Evolutionary conservation across 176 grass and related monocot species (phyloP).

Genomic region (Phragmites australis): DNA sequence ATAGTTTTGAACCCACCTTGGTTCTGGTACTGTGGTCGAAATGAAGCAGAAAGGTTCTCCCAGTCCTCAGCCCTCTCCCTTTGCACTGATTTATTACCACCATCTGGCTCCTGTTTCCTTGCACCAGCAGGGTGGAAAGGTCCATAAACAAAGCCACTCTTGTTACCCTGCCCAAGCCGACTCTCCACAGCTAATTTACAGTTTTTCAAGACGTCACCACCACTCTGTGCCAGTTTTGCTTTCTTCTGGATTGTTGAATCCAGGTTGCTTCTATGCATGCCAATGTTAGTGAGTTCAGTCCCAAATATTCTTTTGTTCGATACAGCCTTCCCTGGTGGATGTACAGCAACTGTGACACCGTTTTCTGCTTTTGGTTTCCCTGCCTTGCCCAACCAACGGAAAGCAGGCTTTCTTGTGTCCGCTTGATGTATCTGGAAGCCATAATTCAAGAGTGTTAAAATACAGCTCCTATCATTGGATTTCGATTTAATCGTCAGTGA

Average conservation of each 20-base stretch:
- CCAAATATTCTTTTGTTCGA: conserved; percentile 81
- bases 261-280: conserved; percentile 45
- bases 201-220: conserved; percentile 48
- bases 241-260: conserved; percentile 52
- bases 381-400: conserved; percentile 65
- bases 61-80: conserved; percentile 53
- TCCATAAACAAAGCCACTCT: conserved; percentile 71
- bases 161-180: conserved; percentile 39
- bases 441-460: conserved; percentile 33
- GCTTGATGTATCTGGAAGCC: conserved; percentile 63
- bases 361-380: conserved; percentile 42
- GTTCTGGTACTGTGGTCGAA: conserved; percentile 80
- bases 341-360: conserved; percentile 36
- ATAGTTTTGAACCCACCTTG: conserved; percentile 56
- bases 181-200: conserved; percentile 52
- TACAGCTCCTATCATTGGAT: not conserved
- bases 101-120: conserved; percentile 44
- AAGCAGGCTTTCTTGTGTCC: conserved; percentile 75
- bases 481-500: not conserved
- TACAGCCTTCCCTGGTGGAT: conserved; percentile 26
- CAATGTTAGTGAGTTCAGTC: conserved; percentile 74
- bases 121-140: conserved; percentile 69
- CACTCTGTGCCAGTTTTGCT: conserved; percentile 29
- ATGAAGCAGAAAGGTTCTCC: conserved; percentile 66
- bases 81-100: conserved; percentile 34